These are phyloP conservation scores for Vigna mungo DNA, from an alignment of 306 rosid genomes.

Conservation along the genomic window DNA sequence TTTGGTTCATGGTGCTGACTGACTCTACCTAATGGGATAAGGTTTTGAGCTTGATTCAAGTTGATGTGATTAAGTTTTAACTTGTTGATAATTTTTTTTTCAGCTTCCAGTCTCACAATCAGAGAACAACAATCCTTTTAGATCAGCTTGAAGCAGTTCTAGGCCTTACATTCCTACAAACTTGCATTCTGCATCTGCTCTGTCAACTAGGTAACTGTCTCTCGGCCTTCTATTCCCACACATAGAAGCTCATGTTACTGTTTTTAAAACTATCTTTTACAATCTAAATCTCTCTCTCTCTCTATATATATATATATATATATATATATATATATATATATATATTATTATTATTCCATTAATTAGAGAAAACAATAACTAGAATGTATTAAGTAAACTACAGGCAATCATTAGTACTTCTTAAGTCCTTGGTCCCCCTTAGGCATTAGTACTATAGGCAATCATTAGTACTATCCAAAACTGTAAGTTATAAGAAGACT, in stretches of 20 bases:
- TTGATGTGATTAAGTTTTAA: conserved; percentile 31
- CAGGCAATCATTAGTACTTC: no score
- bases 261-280: no score
- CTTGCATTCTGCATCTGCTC: conserved; percentile 69
- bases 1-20: background rate
- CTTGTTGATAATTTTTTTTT: conserved; percentile 43
- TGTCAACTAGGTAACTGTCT: conserved; percentile 69
- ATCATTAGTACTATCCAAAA: no score
- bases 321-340: no score
- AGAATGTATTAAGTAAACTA: no score
- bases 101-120: conserved; percentile 96
- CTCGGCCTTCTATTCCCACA: conserved; percentile 93
- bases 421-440: no score
- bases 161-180: conserved; percentile 92
- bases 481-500: no score
- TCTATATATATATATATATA: no score
- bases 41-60: background rate
- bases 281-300: no score
- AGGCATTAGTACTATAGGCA: no score
- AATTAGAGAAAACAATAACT: no score
- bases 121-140: conserved; percentile 68
- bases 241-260: conserved; percentile 57
- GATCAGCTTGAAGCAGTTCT: conserved; percentile 96
- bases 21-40: background rate
- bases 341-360: no score